Evolutionary conservation across 1,284 basidiomycete species (phyloP).

Genomic region (Malassezia globosa): DNA sequence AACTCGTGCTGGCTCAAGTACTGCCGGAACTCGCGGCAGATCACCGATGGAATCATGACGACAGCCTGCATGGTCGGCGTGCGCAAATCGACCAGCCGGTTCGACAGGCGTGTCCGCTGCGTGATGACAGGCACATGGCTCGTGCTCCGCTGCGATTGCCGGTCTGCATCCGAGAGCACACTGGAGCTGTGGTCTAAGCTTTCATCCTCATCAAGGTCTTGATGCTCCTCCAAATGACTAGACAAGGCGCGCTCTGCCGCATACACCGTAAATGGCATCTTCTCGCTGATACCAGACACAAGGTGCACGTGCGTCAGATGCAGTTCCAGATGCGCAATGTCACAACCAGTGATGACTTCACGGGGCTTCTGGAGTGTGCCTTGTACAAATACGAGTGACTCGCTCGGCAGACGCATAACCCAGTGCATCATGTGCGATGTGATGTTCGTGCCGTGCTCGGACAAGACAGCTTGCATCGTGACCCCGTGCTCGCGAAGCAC

Average conservation of each 20-base stretch:
- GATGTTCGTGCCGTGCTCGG: constrained; percentile 19
- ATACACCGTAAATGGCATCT: constrained; percentile 39
- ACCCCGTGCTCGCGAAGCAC: constrained; percentile 35
- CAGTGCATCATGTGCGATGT: constrained; percentile 40
- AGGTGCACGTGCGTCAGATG: constrained; percentile 32
- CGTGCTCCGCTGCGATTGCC: background rate
- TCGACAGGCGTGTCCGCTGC: constrained; percentile 34
- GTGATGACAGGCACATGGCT: constrained; percentile 22
- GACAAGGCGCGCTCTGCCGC: constrained; percentile 31
- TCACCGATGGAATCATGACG: constrained; percentile 37
- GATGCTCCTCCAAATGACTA: constrained; percentile 23
- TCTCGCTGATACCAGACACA: constrained; percentile 24
- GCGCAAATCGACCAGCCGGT: constrained; percentile 39
- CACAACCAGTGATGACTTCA: constrained; percentile 31
- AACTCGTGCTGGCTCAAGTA: constrained; percentile 31
- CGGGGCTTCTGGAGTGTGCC: constrained; percentile 31
- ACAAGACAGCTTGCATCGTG: constrained; percentile 36
- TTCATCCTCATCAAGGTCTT: constrained; percentile 5
- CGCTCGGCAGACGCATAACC: constrained; percentile 32
- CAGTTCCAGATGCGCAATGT: constrained; percentile 32
- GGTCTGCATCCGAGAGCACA: constrained; percentile 1
- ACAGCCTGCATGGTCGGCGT: constrained; percentile 37
- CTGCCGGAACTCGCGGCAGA: constrained; percentile 35
- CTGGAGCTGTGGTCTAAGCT: constrained; percentile 11
- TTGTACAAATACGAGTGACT: constrained; percentile 34